phyloP scores from a whole-genome alignment of 768 basidiomycete genomes.

The Gloeophyllum trabeum region DNA sequence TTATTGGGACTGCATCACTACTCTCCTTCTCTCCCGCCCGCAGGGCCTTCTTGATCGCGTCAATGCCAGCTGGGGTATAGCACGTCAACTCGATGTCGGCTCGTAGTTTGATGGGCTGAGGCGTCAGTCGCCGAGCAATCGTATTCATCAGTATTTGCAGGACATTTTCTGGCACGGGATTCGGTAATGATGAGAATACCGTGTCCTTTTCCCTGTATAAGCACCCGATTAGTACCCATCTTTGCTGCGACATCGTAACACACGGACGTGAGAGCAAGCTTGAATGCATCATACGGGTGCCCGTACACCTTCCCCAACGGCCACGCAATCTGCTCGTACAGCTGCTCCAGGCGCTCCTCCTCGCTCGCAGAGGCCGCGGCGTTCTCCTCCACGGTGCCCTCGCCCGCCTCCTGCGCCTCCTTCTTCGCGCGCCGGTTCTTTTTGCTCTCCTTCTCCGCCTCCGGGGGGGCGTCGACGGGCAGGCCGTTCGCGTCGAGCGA shows the following conservation, averaged over 20 bases:
- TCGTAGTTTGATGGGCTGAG: conserved; percentile 97
- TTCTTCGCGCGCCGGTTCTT: conserved; percentile 30
- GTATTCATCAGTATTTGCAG: conserved; percentile 60
- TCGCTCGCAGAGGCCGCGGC: conserved; percentile 38
- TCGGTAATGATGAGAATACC: conserved; percentile 65
- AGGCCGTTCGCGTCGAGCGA: conserved; percentile 25
- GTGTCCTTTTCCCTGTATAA: conserved; percentile 59
- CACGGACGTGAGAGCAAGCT: conserved; percentile 84
- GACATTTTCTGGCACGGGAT: conserved; percentile 45
- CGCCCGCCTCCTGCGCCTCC: conserved; percentile 33
- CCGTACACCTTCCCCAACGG: conserved; percentile 87
- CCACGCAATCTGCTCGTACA: conserved; percentile 92
- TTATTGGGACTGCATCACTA: conserved; percentile 88
- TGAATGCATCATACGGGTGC: conserved; percentile 96
- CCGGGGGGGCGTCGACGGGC: conserved; percentile 17
- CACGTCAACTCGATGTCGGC: conserved; percentile 97
- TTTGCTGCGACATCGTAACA: too few relatives aligned
- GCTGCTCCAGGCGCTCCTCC: conserved; percentile 68
- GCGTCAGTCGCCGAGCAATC: conserved; percentile 90
- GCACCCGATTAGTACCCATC: too few relatives aligned
- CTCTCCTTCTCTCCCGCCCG: conserved; percentile 82
- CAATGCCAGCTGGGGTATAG: conserved; percentile 91
- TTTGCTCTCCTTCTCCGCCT: conserved; percentile 37
- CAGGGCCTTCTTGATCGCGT: conserved; percentile 90
- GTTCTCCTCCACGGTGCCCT: conserved; percentile 27